Evolutionary conservation across 2,329 filamentous ascomycete genomes (phyloP).

Genomic region (Ceratocystis cacaofunesta): DNA sequence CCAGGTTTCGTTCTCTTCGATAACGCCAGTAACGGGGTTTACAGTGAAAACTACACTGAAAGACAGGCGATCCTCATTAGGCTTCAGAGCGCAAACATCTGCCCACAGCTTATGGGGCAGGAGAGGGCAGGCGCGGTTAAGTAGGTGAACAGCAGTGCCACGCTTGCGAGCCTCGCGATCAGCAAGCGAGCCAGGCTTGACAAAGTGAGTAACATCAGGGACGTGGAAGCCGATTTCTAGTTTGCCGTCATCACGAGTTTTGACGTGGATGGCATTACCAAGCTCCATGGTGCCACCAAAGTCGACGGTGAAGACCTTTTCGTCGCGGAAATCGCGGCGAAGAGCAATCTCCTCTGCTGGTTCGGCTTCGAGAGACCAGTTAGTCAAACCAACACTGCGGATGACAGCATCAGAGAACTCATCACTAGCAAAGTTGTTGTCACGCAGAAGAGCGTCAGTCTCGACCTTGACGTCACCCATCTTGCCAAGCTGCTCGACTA

Average conservation of each 20-base stretch:
- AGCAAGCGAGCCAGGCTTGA: constrained; percentile 88
- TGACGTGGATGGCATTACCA: constrained; percentile 86
- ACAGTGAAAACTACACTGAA: constrained; percentile 90
- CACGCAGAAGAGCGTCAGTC: constrained; percentile 86
- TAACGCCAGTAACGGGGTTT: constrained; percentile 60
- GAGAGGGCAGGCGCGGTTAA: constrained; percentile 78
- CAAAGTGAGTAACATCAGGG: constrained; percentile 88
- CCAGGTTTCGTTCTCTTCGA: constrained; percentile 79
- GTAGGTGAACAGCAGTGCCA: constrained; percentile 85
- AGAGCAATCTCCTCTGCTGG: constrained; percentile 56
- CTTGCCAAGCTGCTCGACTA: constrained; percentile 90
- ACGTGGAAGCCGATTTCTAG: constrained; percentile 93
- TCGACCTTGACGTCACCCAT: constrained; percentile 98
- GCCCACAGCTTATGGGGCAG: constrained; percentile 72
- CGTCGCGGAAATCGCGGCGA: constrained; percentile 79
- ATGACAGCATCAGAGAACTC: constrained; percentile 95
- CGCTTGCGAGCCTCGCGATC: constrained; percentile 97
- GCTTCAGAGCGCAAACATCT: constrained; percentile 75
- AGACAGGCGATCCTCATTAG: constrained; percentile 78
- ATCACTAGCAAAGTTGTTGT: constrained; percentile 97
- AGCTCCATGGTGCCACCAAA: constrained; percentile 77
- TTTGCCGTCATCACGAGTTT: constrained; percentile 65
- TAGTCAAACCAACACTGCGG: constrained; percentile 79
- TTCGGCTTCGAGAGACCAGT: constrained; percentile 79
- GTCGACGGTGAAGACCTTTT: constrained; percentile 84